These are phyloP conservation scores for Penicillium brevicompactum DNA, from an alignment of 2,329 filamentous ascomycete genomes.

Conservation along the genomic window DNA sequence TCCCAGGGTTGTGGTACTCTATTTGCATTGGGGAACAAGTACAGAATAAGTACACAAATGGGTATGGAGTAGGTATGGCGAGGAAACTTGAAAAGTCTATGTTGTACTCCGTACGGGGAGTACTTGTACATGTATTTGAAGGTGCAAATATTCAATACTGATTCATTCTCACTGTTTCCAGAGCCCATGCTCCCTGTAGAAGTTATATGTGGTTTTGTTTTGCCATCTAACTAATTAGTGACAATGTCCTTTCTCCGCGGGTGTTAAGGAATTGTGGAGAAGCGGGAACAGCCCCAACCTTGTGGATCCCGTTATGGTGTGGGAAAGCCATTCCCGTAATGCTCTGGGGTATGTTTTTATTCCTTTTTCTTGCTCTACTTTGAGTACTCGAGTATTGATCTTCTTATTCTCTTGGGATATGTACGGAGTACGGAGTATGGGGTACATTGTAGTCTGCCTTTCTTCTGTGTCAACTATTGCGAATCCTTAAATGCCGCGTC, in stretches of 20 bases:
- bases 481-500: neutral
- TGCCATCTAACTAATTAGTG: no score
- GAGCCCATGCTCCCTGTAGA: no score
- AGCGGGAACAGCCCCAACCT: constrained; percentile 16
- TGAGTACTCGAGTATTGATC: neutral
- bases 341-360: neutral
- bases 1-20: neutral
- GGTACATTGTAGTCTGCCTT: no score
- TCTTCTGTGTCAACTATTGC: neutral
- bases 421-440: no score
- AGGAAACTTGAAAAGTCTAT: no score
- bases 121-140: no score
- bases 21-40: neutral
- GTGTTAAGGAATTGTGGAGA: constrained; percentile 3
- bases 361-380: neutral
- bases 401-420: neutral
- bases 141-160: neutral
- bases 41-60: no score
- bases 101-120: no score
- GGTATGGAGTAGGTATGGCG: no score
- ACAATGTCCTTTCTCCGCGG: neutral
- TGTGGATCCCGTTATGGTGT: constrained; percentile 10
- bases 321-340: constrained; percentile 6
- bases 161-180: no score
- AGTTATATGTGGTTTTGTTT: no score